These are phyloP conservation scores for Nissolia schottii DNA, from an alignment of 306 rosid genomes.

Conservation along the genomic window DNA sequence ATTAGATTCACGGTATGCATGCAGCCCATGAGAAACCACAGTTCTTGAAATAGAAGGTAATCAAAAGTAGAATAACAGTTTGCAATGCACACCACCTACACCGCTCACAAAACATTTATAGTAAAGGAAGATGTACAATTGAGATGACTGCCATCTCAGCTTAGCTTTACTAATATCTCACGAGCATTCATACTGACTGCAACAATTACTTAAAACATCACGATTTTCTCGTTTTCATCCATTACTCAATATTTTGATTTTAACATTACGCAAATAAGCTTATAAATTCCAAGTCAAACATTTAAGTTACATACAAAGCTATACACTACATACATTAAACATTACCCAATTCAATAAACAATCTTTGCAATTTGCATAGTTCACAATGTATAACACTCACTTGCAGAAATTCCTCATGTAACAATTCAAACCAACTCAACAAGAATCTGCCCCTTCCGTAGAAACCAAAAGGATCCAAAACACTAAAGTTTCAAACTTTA, in stretches of 20 bases:
- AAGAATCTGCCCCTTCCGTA: neutral
- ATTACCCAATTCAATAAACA: too few relatives aligned
- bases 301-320: too few relatives aligned
- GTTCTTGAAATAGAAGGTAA: neutral
- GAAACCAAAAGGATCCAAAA: neutral
- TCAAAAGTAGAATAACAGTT: neutral
- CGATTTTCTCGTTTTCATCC: neutral
- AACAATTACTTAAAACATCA: neutral
- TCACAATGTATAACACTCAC: neutral
- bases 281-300: neutral
- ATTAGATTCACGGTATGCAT: neutral
- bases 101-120: neutral
- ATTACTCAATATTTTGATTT: neutral
- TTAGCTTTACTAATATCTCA: neutral
- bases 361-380: neutral
- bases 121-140: neutral
- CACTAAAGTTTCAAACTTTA: neutral
- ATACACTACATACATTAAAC: neutral
- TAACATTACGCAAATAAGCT: neutral
- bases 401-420: neutral
- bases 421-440: neutral
- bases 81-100: neutral
- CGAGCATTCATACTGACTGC: neutral
- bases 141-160: neutral
- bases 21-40: neutral